These are phyloP conservation scores for Amanita phalloides DNA, from an alignment of 768 basidiomycete species.

Conservation along the genomic window DNA sequence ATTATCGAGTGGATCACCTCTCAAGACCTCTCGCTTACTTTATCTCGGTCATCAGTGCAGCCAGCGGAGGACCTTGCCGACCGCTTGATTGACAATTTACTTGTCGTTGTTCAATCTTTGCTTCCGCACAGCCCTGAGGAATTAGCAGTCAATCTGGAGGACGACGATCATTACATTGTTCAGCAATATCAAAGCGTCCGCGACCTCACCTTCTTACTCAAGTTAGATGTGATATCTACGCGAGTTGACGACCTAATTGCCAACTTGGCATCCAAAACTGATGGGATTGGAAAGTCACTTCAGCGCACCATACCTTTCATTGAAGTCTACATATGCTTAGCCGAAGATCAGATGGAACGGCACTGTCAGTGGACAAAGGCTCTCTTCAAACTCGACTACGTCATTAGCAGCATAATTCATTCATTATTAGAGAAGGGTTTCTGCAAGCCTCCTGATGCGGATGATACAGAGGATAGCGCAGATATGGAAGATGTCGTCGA, in stretches of 20 bases:
- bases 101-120: constrained; percentile 57
- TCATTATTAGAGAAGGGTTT: constrained; percentile 81
- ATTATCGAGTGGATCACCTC: constrained; percentile 20
- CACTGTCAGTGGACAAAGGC: constrained; percentile 62
- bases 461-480: constrained; percentile 39
- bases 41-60: constrained; percentile 3
- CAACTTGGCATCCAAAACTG: constrained; percentile 23
- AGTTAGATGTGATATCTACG: constrained; percentile 29
- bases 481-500: constrained; percentile 41
- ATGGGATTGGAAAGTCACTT: constrained; percentile 22
- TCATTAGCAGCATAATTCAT: constrained; percentile 64
- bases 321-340: constrained; percentile 45
- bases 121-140: constrained; percentile 26
- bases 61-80: constrained; percentile 19
- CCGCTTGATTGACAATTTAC: constrained; percentile 46
- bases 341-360: constrained; percentile 41
- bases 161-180: constrained; percentile 42
- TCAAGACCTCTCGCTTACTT: constrained; percentile 12
- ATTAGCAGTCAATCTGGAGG: constrained; percentile 15
- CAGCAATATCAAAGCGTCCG: constrained; percentile 33
- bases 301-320: constrained; percentile 68
- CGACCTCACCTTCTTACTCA: constrained; percentile 37
- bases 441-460: constrained; percentile 75
- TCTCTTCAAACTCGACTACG: constrained; percentile 75
- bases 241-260: constrained; percentile 29